These are phyloP conservation scores for Lepidium sativum DNA, from an alignment of 345 rosid species.

Conservation along the genomic window DNA sequence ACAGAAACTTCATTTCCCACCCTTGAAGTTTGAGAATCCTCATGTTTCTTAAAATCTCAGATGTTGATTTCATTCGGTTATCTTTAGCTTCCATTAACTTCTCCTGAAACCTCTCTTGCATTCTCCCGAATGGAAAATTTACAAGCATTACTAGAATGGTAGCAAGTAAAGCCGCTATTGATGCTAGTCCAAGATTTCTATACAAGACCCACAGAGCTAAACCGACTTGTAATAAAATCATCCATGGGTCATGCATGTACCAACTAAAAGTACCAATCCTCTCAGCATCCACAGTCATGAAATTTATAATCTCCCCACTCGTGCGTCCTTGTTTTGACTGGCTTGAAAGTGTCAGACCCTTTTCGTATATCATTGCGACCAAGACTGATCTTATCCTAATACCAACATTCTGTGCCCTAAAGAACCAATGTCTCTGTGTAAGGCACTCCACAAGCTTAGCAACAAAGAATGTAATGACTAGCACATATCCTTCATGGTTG, in stretches of 20 bases:
- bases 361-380: conserved; percentile 51
- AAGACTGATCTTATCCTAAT: conserved; percentile 42
- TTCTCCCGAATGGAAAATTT: conserved; percentile 48
- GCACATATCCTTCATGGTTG: conserved; percentile 45
- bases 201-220: conserved; percentile 53
- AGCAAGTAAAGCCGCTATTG: conserved; percentile 47
- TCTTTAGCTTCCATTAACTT: conserved; percentile 70
- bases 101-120: conserved; percentile 55
- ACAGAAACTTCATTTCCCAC: conserved; percentile 73
- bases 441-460: conserved; percentile 60
- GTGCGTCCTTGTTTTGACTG: conserved; percentile 47
- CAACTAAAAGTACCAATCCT: conserved; percentile 46
- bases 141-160: conserved; percentile 46
- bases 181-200: conserved; percentile 50
- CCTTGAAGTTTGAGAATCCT: conserved; percentile 74
- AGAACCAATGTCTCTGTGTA: conserved; percentile 48
- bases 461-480: conserved; percentile 43
- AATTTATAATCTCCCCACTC: conserved; percentile 67
- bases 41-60: conserved; percentile 64
- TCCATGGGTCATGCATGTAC: conserved; percentile 60
- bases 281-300: conserved; percentile 66
- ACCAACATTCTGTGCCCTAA: conserved; percentile 44
- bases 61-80: conserved; percentile 52
- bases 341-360: conserved; percentile 53
- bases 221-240: conserved; percentile 40